Evolutionary conservation across 192 early-diverging fungal genomes (phyloP), one percentile per base, ranked within the genome.

Genomic region (Coemansia sp.): DNA sequence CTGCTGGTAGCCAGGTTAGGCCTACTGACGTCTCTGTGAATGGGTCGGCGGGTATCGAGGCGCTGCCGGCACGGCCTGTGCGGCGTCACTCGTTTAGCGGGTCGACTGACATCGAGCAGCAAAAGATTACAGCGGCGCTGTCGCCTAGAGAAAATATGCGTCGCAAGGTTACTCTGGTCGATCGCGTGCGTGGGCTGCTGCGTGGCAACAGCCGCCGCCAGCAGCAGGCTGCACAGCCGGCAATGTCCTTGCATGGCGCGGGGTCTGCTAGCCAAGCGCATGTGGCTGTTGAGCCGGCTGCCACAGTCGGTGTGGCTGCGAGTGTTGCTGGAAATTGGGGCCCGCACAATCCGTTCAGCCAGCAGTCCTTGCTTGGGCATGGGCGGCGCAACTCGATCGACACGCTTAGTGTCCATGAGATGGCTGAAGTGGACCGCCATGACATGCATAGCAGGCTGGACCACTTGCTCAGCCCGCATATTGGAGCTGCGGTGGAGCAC

Each of bases 61-160:
- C 41, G 44, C 31, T 79, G 74, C 49, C 76, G 22, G 67, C 60
- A 1, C 64, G 60, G 6, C 82, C 82, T 7, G 51, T 55, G 22
- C 68, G 82, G 20, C 55, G 82, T 7, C 82, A 84, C 55, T 84
- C 82, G 65, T 77, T 84, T 65, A 79, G 75, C 66, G 82, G 77
- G 4, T 84, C 82, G 18, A 84, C 82, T 0, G 68, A 79, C 13
- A 69, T 79, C 15, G 82, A 84, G 74, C 71, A 84, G 63, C 67
- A 71, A 13, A 67, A 60, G 29, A 79, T 84, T 11, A 59, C 77
- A 5, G 68, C 68, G 1, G 74, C 82, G 9, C 47, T 84, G 38
- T 79, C 82, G 11, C 77, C 82, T 1, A 65, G 69, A 9, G 82
- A 76, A 38, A 76, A 84, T 51, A 59, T 84, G 29, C 74, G 71